Evolutionary conservation across 116 monocot genomes (phyloP), one percentile per base, ranked within the genome.

Genomic region (Dioscorea cayenensis): DNA sequence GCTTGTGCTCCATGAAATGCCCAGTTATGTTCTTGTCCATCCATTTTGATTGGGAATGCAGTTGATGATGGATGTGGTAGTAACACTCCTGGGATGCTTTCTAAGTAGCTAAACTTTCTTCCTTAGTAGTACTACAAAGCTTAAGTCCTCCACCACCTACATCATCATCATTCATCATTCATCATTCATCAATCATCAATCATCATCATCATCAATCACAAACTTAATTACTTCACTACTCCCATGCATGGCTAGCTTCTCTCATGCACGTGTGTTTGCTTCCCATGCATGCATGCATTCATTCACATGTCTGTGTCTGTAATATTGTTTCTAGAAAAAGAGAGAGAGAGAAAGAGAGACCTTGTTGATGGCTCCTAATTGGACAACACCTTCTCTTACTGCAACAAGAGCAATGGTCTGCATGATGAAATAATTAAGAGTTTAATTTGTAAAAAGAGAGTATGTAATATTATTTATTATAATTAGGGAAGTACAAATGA

Each of bases 341-440:
- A 2, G 17, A 11, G 4, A 14, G 35, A 68, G 49, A 49, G 38
- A 71, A 36, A 65, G 69, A 62, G 78, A 65, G 49, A 90, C 90
- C 90, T 90, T 90, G 69, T 81, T 81, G 66, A 79, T 51, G 51
- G 90, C 74, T 78, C 90, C 90, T 28, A 90, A 71, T 73, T 90
- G 90, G 72, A 90, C 84, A 25, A 90, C 90, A 27, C 90, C 90
- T 77, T 90, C 86, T 71, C 79, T 78, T 71, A 90, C 84, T 75
- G 84, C 86, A 70, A 90, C 84, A 58, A 90, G 58, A 60, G 86
- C 86, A 66, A 90, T 90, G 19, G 90, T 90, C 90, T 90, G 76
- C 79, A 76, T 28, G 55, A 75, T 32, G 32, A 32, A 32, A 32
- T 32, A 32, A 3, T 3, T 32, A 32, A 3, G 32, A 32, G 2